These are phyloP conservation scores for Grosmannia penicillata DNA, from an alignment of 2,329 filamentous ascomycete genomes.

Conservation along the genomic window DNA sequence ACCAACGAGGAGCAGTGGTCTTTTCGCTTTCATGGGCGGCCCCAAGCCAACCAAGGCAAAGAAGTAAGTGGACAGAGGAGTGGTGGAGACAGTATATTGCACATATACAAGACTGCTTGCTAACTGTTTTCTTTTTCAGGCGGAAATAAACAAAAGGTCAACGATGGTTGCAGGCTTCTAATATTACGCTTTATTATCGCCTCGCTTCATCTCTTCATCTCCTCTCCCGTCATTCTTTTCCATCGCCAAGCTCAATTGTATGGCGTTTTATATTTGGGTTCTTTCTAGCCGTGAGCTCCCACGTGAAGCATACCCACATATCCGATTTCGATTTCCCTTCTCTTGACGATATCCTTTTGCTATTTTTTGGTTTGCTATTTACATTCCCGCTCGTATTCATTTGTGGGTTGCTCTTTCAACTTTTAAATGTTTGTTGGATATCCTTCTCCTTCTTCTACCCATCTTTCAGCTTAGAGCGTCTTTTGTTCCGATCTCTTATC, in stretches of 20 bases:
- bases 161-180: no score
- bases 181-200: no score
- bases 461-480: no score
- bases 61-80: slow-evolving; percentile 11
- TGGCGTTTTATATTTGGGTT: not conserved
- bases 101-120: not conserved
- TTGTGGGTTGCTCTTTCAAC: no score
- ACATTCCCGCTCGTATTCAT: no score
- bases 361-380: no score
- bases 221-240: not conserved
- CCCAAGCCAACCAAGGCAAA: slow-evolving; percentile 9
- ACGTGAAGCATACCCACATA: no score
- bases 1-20: not conserved
- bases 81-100: no score
- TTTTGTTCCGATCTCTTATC: not conserved
- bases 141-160: not conserved
- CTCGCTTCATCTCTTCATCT: no score
- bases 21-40: slow-evolving; percentile 9
- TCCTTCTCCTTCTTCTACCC: not conserved
- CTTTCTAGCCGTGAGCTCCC: not conserved
- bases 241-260: not conserved
- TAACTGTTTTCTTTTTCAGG: not conserved
- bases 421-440: no score
- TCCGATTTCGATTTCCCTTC: no score
- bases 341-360: no score